A percentile compares a stretch with the other conserved stretches of the same genome.
Evolutionary conservation across 192 early-diverging fungal genomes (phyloP).

Genomic region (Podila minutissima): DNA sequence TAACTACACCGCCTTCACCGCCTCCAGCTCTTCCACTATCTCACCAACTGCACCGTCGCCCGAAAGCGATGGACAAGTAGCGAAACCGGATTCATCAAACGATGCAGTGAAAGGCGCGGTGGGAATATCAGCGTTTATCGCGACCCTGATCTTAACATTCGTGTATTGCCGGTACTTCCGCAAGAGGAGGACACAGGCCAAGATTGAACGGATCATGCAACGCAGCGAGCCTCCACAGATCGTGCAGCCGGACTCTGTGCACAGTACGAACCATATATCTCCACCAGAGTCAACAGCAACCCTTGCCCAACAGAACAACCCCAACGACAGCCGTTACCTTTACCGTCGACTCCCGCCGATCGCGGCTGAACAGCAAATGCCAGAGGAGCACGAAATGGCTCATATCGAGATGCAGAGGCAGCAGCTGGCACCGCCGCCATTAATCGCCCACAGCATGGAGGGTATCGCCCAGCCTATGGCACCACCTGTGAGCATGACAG

Average conservation of each 20-base stretch:
- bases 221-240: background rate
- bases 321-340: background rate
- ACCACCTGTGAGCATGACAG: background rate
- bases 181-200: background rate
- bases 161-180: background rate
- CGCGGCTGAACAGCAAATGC: background rate
- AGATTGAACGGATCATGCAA: slow-evolving; percentile 1
- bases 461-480: background rate
- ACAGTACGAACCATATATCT: background rate
- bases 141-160: background rate
- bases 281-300: background rate
- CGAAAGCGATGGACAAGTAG: background rate
- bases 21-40: background rate
- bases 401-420: slow-evolving; percentile 1
- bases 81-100: background rate
- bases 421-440: background rate
- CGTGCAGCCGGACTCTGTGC: background rate
- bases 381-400: background rate
- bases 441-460: background rate
- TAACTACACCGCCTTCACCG: no score
- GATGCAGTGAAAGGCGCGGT: background rate
- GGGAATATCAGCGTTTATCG: background rate
- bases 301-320: background rate
- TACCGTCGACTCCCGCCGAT: background rate
- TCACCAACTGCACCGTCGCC: background rate